A percentile compares a stretch with the other conserved stretches of the same genome.
Conservation (phyloP, 129 eudicot genomes). For the Chrysanthemum lavandulifolium region DNA sequence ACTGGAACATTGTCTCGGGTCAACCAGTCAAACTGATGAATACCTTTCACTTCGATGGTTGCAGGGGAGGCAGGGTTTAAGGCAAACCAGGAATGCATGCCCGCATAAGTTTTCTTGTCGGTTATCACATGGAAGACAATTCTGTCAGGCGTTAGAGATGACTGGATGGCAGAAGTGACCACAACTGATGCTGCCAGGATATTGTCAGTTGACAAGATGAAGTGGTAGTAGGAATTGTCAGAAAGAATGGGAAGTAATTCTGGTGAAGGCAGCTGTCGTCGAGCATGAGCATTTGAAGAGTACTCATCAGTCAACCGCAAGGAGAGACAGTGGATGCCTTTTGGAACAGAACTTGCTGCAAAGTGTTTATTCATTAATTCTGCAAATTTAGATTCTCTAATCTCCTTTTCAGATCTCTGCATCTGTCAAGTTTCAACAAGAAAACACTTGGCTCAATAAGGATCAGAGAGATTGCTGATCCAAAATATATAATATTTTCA, state of each 20-base stretch:
- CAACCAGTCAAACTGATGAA: constrained; percentile 99
- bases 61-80: constrained; percentile 79
- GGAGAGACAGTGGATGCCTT: constrained; percentile 92
- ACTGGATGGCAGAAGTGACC: constrained; percentile 73
- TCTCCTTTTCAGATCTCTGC: constrained; percentile 86
- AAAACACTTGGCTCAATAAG: constrained; percentile 2
- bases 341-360: constrained; percentile 93
- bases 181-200: constrained; percentile 98
- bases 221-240: constrained; percentile 81
- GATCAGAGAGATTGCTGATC: no score
- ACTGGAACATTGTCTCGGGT: constrained; percentile 96
- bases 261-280: constrained; percentile 90
- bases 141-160: constrained; percentile 64
- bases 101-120: constrained; percentile 97
- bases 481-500: no score
- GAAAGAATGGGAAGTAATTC: constrained; percentile 92
- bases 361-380: constrained; percentile 93
- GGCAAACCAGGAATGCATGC: constrained; percentile 99
- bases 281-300: constrained; percentile 96
- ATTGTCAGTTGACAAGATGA: constrained; percentile 83
- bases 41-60: constrained; percentile 91
- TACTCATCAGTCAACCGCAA: constrained; percentile 91
- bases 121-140: constrained; percentile 95
- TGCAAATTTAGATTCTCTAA: constrained; percentile 79
- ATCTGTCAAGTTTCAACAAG: constrained; percentile 52